Evolutionary conservation across 345 rosid genomes (phyloP).

Genomic region (Aethionema arabicum): DNA sequence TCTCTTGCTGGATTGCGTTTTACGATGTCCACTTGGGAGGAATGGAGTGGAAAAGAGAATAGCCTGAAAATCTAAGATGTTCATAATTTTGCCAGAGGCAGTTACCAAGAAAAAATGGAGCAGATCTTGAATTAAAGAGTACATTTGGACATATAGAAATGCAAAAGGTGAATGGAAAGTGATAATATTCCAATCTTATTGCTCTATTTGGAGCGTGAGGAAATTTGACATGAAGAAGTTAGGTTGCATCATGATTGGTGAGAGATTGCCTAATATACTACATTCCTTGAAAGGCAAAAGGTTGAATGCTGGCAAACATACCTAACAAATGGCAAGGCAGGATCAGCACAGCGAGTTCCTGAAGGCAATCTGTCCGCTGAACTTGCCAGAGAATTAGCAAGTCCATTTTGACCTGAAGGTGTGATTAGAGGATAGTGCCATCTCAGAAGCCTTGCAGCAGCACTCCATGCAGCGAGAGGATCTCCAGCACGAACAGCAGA

Average conservation of each 20-base stretch:
- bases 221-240: slow-evolving; percentile 22
- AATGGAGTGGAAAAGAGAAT: slow-evolving; percentile 80
- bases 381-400: slow-evolving; percentile 82
- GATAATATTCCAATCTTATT: slow-evolving; percentile 7
- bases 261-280: slow-evolving; percentile 12
- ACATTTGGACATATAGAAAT: slow-evolving; percentile 17
- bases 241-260: slow-evolving; percentile 17
- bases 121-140: slow-evolving; percentile 21
- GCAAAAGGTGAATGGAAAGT: slow-evolving; percentile 10
- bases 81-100: slow-evolving; percentile 15
- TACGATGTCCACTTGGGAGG: slow-evolving; percentile 78
- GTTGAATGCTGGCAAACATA: slow-evolving; percentile 33
- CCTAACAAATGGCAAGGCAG: slow-evolving; percentile 97
- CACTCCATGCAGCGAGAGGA: slow-evolving; percentile 98
- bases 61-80: slow-evolving; percentile 48
- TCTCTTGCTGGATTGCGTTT: slow-evolving; percentile 84
- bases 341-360: slow-evolving; percentile 97
- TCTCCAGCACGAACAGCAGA: slow-evolving; percentile 98
- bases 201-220: slow-evolving; percentile 5
- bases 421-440: slow-evolving; percentile 95
- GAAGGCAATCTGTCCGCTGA: slow-evolving; percentile 90
- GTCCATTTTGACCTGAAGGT: slow-evolving; percentile 98
- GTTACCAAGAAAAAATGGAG: slow-evolving; percentile 27
- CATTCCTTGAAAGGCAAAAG: slow-evolving; percentile 14
- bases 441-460: slow-evolving; percentile 94